Conservation (phyloP, 1,284 basidiomycete species). For the Coniferiporia sulphurascens region DNA sequence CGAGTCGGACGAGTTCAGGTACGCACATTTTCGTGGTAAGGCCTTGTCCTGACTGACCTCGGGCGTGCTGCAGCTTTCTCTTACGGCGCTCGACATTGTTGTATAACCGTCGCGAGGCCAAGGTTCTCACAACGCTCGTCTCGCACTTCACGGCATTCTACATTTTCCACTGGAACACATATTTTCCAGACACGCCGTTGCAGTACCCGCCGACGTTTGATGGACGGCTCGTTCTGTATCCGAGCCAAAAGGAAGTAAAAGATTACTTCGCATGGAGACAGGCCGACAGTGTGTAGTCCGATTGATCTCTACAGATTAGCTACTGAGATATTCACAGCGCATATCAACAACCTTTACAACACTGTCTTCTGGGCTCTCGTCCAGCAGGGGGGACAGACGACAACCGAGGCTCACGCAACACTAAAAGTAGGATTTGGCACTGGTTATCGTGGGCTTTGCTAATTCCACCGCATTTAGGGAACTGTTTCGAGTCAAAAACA, state of each 20-base stretch:
- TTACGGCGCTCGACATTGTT: conserved; percentile 71
- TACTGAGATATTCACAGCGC: conserved; percentile 51
- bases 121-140: conserved; percentile 85
- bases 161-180: conserved; percentile 79
- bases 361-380: conserved; percentile 95
- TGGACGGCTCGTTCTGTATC: conserved; percentile 85
- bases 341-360: conserved; percentile 98
- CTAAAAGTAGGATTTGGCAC: conserved; percentile 47
- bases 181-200: conserved; percentile 70
- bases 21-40: conserved; percentile 21
- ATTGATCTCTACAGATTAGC: background rate
- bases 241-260: conserved; percentile 62
- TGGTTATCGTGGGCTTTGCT: background rate
- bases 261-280: conserved; percentile 98
- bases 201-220: conserved; percentile 90
- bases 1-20: conserved; percentile 97
- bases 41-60: too few relatives aligned
- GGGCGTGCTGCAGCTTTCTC: conserved; percentile 61
- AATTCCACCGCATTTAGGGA: conserved; percentile 46
- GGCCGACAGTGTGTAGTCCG: conserved; percentile 76
- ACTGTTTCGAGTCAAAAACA: conserved; percentile 88
- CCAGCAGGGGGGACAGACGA: conserved; percentile 69
- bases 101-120: conserved; percentile 84
- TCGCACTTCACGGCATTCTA: conserved; percentile 94
- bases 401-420: conserved; percentile 77